phyloP scores from a whole-genome alignment of 441 rosid species.

The Daphne laureola region DNA sequence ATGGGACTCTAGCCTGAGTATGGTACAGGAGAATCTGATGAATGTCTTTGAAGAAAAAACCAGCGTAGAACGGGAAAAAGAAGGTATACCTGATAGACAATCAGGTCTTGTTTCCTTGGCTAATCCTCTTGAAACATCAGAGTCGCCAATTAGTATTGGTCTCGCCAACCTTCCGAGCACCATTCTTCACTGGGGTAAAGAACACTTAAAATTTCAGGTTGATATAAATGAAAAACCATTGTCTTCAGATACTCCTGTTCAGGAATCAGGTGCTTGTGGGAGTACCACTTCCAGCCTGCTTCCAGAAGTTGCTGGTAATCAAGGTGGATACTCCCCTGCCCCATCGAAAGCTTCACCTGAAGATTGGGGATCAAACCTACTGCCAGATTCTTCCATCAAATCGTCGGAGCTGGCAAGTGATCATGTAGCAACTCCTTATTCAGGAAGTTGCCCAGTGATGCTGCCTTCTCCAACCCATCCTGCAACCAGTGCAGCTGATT shows the following conservation, averaged over 20 bases:
- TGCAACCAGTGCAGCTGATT: conserved; percentile 35
- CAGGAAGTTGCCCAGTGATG: conserved; percentile 45
- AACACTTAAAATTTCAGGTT: conserved; percentile 35
- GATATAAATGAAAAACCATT: conserved; percentile 41
- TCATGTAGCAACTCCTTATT: conserved; percentile 52
- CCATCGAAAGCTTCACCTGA: conserved; percentile 33
- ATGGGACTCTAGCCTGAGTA: conserved; percentile 25
- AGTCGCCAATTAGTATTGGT: conserved; percentile 40
- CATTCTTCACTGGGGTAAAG: conserved; percentile 30
- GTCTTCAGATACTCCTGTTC: conserved; percentile 39
- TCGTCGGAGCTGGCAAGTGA: conserved; percentile 28
- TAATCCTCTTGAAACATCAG: conserved; percentile 27
- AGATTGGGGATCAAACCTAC: conserved; percentile 44
- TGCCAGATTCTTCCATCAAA: conserved; percentile 46
- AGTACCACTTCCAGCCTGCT: conserved; percentile 58
- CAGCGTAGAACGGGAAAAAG: conserved; percentile 32
- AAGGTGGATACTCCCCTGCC: conserved; percentile 39
- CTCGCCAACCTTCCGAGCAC: conserved; percentile 46
- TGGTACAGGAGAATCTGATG: conserved; percentile 19
- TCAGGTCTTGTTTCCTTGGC: conserved; percentile 35
- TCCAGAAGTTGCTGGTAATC: conserved; percentile 48
- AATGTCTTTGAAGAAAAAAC: conserved; percentile 24
- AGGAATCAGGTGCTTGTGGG: conserved; percentile 69
- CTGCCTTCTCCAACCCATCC: conserved; percentile 36
- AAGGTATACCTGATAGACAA: conserved; percentile 29